Conservation (phyloP, 1,284 basidiomycete genomes). For the Pholiota adiposa region DNA sequence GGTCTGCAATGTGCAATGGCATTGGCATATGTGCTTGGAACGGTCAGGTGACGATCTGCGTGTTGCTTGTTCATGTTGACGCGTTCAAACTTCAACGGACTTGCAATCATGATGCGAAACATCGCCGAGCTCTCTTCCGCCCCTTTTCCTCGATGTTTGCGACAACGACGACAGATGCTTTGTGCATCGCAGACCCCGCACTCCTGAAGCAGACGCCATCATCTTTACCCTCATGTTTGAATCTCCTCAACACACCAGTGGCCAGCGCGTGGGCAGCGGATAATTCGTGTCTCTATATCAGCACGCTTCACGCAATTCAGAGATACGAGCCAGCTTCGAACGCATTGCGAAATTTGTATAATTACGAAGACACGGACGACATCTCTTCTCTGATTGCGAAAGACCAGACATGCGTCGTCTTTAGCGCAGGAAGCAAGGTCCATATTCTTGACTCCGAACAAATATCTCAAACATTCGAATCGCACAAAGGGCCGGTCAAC, state of each 20-base stretch:
- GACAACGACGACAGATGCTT: slow-evolving; percentile 44
- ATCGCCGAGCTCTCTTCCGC: not conserved
- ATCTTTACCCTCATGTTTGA: slow-evolving; percentile 40
- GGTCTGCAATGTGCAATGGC: no score
- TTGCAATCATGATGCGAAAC: slow-evolving; percentile 2
- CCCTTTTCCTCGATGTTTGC: slow-evolving; percentile 46
- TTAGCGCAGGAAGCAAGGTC: slow-evolving; percentile 53
- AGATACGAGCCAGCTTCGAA: slow-evolving; percentile 55
- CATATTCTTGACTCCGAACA: slow-evolving; percentile 63
- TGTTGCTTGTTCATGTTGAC: slow-evolving; percentile 21
- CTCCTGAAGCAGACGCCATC: slow-evolving; percentile 48
- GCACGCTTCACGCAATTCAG: slow-evolving; percentile 48
- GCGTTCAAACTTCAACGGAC: slow-evolving; percentile 15
- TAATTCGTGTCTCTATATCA: slow-evolving; percentile 55
- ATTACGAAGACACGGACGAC: slow-evolving; percentile 26
- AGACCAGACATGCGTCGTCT: slow-evolving; percentile 52
- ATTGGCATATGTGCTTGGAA: not conserved
- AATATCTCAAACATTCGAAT: slow-evolving; percentile 58
- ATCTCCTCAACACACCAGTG: slow-evolving; percentile 43
- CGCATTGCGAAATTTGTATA: slow-evolving; percentile 45
- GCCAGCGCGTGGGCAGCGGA: slow-evolving; percentile 59
- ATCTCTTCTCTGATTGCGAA: slow-evolving; percentile 49
- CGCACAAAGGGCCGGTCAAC: slow-evolving; percentile 58
- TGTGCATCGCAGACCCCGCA: slow-evolving; percentile 49
- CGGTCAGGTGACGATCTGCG: slow-evolving; percentile 14